Percentiles rank a stretch among this genome's conserved stretches.
Conservation (phyloP, 345 rosid genomes). For the Eutrema heterophyllum region DNA sequence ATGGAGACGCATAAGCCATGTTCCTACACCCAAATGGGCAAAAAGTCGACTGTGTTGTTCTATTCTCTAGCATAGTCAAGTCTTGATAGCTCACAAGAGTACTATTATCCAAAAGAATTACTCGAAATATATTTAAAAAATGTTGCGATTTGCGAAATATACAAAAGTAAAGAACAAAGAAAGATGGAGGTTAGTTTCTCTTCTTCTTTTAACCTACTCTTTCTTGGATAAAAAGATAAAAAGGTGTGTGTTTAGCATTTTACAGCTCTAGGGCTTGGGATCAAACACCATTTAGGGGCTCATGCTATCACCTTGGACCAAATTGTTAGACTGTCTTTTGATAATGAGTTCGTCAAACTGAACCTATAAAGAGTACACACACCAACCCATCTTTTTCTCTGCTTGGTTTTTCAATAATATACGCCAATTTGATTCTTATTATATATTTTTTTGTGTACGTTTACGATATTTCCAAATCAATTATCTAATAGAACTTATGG, state of each 20-base stretch:
- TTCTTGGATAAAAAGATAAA: background rate
- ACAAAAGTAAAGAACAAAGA: slow-evolving; percentile 3
- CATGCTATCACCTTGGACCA: too few species aligned
- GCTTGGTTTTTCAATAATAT: background rate
- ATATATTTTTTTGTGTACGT: background rate
- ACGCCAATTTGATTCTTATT: slow-evolving; percentile 1
- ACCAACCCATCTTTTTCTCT: slow-evolving; percentile 16
- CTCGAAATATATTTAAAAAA: background rate
- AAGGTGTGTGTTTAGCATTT: slow-evolving; percentile 8
- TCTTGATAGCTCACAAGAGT: background rate
- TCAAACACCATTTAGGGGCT: background rate
- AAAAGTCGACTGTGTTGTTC: too few species aligned
- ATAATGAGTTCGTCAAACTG: too few species aligned
- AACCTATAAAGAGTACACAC: slow-evolving; percentile 14
- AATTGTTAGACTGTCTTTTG: too few species aligned
- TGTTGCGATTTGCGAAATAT: slow-evolving; percentile 9
- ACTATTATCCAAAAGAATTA: background rate
- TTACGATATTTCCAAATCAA: slow-evolving; percentile 15
- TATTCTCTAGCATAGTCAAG: background rate
- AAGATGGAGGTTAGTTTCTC: slow-evolving; percentile 8
- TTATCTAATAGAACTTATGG: background rate
- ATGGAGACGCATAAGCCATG: too few species aligned
- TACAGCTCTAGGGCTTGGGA: slow-evolving; percentile 38
- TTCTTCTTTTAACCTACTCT: background rate
- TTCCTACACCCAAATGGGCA: too few species aligned